Base-by-base conservation (phyloP, 805 yeast genomes). In the Zygosaccharomyces siamensis region DNA sequence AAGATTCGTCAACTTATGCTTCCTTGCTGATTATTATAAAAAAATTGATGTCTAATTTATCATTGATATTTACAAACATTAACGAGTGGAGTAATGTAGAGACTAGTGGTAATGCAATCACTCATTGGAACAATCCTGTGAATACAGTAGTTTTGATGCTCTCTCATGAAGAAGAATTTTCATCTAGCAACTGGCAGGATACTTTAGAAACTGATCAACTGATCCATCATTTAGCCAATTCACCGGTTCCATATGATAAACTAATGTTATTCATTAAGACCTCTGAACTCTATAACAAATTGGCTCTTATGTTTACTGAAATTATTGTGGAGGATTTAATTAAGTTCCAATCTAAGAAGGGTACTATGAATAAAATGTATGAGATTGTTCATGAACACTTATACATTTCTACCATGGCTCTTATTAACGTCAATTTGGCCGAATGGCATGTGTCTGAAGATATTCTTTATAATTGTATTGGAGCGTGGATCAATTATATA, bases 31-130 rank as follows among this genome's bases (percentile, higher is more conserved):
- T 61, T 12, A 57, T 59, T 5, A 62, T 67, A 7, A 66, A 60
- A 33, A 67, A 66, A 43, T 51, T 67, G 16, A 67, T 67, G 68
- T 67, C 71, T 3, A 67, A 67, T 47, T 50, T 63, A 33, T 64
- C 71, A 10, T 48, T 59, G 20, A 56, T 67, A 16, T 67, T 63
- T 44, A 59, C 57, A n/a, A 56, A 56, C 32, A 47, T 63, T 14
- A 64, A 63, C 38, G 61, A 60, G 42, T 21, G 49, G 8, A 43
- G 44, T n/a, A 45, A 43, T 23, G 50, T 37, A 27, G 30, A 40
- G 26, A 26, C 43, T 27, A 42, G 18, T 41, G 56, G 39, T 11
- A 32, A 26, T n/a, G 37, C 43, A 12, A 40, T 54, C 10, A 50
- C 40, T 18, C 48, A 45, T 16, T 67, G 71, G 71, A 57, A 63